A percentile compares a stretch with the other conserved stretches of the same genome.
Conservation (phyloP, 1,139 yeast species). For the Sugiyamaella castrensis region DNA sequence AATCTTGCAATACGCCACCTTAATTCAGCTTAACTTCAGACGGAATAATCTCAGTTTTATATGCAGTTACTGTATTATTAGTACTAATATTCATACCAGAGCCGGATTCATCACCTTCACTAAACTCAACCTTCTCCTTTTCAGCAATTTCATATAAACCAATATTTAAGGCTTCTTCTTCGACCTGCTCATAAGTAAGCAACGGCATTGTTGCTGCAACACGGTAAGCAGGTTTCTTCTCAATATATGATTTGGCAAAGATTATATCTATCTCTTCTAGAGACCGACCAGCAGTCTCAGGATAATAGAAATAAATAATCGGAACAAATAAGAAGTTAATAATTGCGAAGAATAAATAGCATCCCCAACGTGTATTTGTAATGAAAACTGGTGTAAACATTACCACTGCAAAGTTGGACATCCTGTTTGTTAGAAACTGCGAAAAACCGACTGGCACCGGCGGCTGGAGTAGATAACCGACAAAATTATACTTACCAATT, state of each 20-base stretch:
- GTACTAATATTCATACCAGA: too few species aligned
- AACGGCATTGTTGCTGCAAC: conserved; percentile 34
- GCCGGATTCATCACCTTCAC: too few species aligned
- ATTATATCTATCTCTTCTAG: conserved; percentile 63
- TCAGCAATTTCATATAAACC: conserved; percentile 26
- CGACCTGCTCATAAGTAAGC: conserved; percentile 30
- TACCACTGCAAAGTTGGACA: conserved; percentile 51
- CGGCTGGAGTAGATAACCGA: too few species aligned
- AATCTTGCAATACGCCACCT: too few species aligned
- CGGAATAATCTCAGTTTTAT: too few species aligned
- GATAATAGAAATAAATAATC: conserved; percentile 61
- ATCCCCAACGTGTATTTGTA: conserved; percentile 43
- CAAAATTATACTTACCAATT: conserved; percentile 45
- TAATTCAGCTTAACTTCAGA: too few species aligned
- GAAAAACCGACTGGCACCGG: too few species aligned
- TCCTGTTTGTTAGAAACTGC: too few species aligned
- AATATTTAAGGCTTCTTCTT: conserved; percentile 29
- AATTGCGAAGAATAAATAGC: conserved; percentile 44
- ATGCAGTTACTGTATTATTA: too few species aligned
- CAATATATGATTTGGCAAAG: conserved; percentile 40
- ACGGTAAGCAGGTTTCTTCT: conserved; percentile 30
- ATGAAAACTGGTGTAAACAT: conserved; percentile 54
- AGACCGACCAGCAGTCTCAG: conserved; percentile 62
- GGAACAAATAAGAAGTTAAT: conserved; percentile 65
- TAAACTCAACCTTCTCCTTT: background rate